Percentiles rank a stretch among this genome's conserved stretches.
Conservation (phyloP, 176 grass and related monocot genomes). For the Juncus inflexus region DNA sequence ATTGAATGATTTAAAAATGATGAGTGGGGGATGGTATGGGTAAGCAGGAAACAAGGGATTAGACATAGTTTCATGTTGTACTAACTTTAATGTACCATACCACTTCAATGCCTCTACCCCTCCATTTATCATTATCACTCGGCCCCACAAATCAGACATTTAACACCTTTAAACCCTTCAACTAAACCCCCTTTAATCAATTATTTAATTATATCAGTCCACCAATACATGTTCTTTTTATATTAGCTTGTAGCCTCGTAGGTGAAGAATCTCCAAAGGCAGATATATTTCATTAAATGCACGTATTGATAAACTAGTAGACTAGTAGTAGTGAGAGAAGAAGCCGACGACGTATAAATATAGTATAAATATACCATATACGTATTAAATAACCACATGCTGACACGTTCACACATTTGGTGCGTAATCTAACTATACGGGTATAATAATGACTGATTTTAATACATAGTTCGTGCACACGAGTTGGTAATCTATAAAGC, state of each 20-base stretch:
- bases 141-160: slow-evolving; percentile 14
- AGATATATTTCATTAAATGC: slow-evolving; percentile 20
- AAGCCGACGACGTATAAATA: slow-evolving; percentile 18
- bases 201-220: slow-evolving; percentile 7
- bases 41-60: slow-evolving; percentile 26
- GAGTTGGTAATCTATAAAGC: slow-evolving; percentile 40
- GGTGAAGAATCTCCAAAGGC: slow-evolving; percentile 12
- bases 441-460: slow-evolving; percentile 3
- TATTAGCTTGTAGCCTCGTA: slow-evolving; percentile 6
- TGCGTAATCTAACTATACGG: neutral
- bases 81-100: slow-evolving; percentile 15
- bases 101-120: slow-evolving; percentile 18
- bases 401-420: neutral
- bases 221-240: neutral
- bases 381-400: slow-evolving; percentile 21
- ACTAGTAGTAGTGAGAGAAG: no score
- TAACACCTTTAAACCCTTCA: neutral
- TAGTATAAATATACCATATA: neutral
- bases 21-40: slow-evolving; percentile 5
- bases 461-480: slow-evolving; percentile 57
- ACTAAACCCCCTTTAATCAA: neutral
- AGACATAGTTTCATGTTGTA: slow-evolving; percentile 15
- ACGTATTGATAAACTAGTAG: no score
- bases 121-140: neutral
- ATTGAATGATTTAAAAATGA: slow-evolving; percentile 8